Base-by-base conservation (phyloP, 305 asterid species). In the Solanum hybrid region DNA sequence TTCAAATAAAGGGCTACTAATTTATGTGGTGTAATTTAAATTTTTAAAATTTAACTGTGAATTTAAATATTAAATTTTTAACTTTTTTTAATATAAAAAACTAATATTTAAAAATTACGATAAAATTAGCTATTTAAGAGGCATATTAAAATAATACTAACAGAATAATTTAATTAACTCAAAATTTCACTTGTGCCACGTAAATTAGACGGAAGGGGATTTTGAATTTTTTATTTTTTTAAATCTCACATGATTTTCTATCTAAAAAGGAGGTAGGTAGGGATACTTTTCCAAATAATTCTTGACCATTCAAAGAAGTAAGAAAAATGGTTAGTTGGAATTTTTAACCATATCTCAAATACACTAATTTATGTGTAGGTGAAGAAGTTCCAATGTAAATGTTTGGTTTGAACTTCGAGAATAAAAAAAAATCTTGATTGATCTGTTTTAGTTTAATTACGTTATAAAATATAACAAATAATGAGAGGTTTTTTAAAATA, bases 381-480 rank as follows among this genome's bases (percentile, higher is more conserved):
- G 11, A 0, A 56, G 69, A 56, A 56, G 26, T 56, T 56, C 69
- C 26, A 7, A 20, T 20, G 69, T 56, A 56, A 56, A 20, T 20
- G 16, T 24, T 69, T 24, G 75, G 75, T 69, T 69, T 10, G 14
- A 69, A 69, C 7, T 69, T 10, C 2, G 14, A 69, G 31, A 66
- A 66, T n/a, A n/a, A 3, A n/a, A n/a, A 66, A n/a, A n/a, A 4
- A 4, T 66, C 7, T 66, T 10, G 2, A 66, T 3, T 22, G 26
- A 1, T 60, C 0, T 60, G 0, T 20, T 3, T 60, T 60, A 20
- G 6, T 7, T 0, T 7, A 20, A 60, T 7, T 20, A 20, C 1
- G 2, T 60, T 60, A 51, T 0, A 2, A 60, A 60, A 20, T 20
- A 20, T 60, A 0, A 20, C 0, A 20, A 20, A 7, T 60, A 60